Percentiles rank a stretch among this genome's conserved stretches.
Evolutionary conservation across 148 eudicot genomes (phyloP).

Genomic region (Euryodendron excelsum): DNA sequence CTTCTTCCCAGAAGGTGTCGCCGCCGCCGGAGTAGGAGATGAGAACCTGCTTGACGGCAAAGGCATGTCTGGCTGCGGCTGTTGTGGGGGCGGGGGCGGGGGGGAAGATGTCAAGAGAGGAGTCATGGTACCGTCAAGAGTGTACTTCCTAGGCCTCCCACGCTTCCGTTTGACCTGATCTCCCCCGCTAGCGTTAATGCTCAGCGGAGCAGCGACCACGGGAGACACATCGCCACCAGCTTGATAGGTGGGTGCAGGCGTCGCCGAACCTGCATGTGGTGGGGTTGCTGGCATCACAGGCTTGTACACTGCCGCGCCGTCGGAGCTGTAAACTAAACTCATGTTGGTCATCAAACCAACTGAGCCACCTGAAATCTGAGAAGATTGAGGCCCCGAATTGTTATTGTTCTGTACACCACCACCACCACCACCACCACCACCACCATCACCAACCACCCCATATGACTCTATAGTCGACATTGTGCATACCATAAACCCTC

Average conservation of each 20-base stretch:
- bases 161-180: conserved; percentile 40
- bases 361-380: neutral
- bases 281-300: conserved; percentile 21
- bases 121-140: conserved; percentile 32
- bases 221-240: conserved; percentile 14
- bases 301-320: conserved; percentile 30
- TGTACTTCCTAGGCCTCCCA: conserved; percentile 59
- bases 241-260: conserved; percentile 6
- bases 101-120: conserved; percentile 6
- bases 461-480: conserved; percentile 11
- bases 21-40: conserved; percentile 8
- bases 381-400: conserved; percentile 1
- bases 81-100: no score
- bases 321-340: conserved; percentile 28
- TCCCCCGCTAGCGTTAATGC: neutral
- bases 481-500: conserved; percentile 13
- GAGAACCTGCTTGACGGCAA: conserved; percentile 16
- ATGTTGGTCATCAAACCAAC: conserved; percentile 21
- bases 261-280: conserved; percentile 6
- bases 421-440: no score
- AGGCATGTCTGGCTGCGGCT: no score
- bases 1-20: conserved; percentile 25
- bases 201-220: neutral
- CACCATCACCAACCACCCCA: conserved; percentile 4
- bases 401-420: conserved; percentile 4